Base-by-base conservation (phyloP, 306 rosid species). In the Sophora flavescens region DNA sequence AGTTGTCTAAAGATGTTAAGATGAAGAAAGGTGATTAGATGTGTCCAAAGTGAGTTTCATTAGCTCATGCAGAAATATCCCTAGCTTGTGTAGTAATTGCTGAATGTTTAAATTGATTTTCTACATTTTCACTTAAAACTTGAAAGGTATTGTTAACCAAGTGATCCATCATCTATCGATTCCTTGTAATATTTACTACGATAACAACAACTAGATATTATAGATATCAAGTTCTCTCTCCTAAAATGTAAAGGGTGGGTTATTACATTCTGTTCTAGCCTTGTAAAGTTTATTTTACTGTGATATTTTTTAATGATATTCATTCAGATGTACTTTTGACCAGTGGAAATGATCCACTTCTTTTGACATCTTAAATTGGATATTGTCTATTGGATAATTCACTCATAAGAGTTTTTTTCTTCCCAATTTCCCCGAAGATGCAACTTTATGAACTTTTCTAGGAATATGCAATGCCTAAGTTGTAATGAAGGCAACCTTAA, bases 11-110 rank as follows among this genome's bases (percentile, higher is more conserved):
- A 54, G 76, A 81, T 75, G 86, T 78, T 69, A 93, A 88, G 84
- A 87, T 88, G 92, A 90, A 76, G 93, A 82, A 75, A 73, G 92
- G 96, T 67, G 97, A 90, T 83, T 95, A 97, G 99, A 84, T 80
- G 76, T 95, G 99, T 86, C 78, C 87, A 42, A 92, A 88, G 99
- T 95, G 80, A 89, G 97, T 88, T 63, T 26, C 62, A 63, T 45
- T n/a, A 48, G 28, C 60, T 67, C 42, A 44, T 80, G 26, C 30
- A 47, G 53, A 48, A 41, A 39, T 57, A 67, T 70, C 73, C 64
- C 13, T 61, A 17, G 54, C 45, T 32, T 76, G 64, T 74, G 38
- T 52, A 13, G 57, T 60, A 70, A 9, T 64, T 63, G 58, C 14
- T 60, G 67, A 52, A 6, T 8, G 42, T 54, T 48, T 38, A 69